These are phyloP conservation scores for Jaenimonas drosophilae DNA, from an alignment of 208 protist species.

Conservation along the genomic window DNA sequence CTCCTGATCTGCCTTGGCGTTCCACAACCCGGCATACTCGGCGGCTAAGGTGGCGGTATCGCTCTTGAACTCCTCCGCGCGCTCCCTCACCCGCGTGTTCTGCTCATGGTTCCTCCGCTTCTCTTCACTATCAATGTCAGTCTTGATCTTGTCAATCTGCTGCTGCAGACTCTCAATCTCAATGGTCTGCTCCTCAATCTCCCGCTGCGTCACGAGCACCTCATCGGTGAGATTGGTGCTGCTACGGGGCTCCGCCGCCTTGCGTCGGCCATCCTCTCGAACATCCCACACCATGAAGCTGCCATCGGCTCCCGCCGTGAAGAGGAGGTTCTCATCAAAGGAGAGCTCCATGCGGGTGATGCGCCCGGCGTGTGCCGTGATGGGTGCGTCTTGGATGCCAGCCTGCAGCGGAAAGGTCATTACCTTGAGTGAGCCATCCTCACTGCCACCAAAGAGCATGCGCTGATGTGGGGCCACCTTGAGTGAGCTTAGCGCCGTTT, in stretches of 20 bases:
- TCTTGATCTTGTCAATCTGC: slow-evolving; percentile 84
- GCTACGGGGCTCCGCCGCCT: slow-evolving; percentile 16
- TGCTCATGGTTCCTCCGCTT: slow-evolving; percentile 90
- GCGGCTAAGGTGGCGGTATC: slow-evolving; percentile 48
- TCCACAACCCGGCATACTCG: slow-evolving; percentile 73
- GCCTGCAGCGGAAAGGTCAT: slow-evolving; percentile 86
- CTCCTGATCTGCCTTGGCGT: slow-evolving; percentile 88
- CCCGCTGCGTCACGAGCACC: slow-evolving; percentile 90
- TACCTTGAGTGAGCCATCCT: slow-evolving; percentile 83
- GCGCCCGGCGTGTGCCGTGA: slow-evolving; percentile 54
- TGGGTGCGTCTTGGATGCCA: slow-evolving; percentile 52
- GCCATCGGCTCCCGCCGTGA: slow-evolving; percentile 86
- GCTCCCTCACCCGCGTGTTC: slow-evolving; percentile 86
- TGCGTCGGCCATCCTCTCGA: slow-evolving; percentile 60
- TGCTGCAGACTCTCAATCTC: slow-evolving; percentile 78
- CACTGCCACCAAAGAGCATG: slow-evolving; percentile 87
- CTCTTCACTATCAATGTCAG: slow-evolving; percentile 92
- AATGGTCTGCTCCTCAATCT: slow-evolving; percentile 88
- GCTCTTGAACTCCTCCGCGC: slow-evolving; percentile 82
- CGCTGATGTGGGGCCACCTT: slow-evolving; percentile 75
- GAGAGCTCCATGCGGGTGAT: slow-evolving; percentile 82
- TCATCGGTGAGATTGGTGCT: slow-evolving; percentile 48
- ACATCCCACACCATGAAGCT: slow-evolving; percentile 85
- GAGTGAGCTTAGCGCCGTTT: slow-evolving; percentile 58
- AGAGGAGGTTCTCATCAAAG: slow-evolving; percentile 88